A percentile compares a stretch with the other conserved stretches of the same genome.
Conservation (phyloP, 2,329 filamentous ascomycete species). For the Colletotrichum costaricense region DNA sequence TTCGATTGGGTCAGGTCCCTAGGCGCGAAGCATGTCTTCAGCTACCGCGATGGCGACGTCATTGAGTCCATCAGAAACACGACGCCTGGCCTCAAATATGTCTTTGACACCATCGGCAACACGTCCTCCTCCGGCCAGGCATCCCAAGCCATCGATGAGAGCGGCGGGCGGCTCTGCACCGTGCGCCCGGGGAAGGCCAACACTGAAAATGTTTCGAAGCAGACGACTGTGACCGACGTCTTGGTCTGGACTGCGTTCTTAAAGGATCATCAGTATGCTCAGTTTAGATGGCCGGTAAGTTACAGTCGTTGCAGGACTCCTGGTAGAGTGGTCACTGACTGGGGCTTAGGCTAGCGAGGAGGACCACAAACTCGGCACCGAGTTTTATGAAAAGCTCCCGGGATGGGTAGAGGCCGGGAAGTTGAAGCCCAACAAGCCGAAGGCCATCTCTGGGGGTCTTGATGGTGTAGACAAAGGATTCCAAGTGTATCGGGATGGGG, state of each 20-base stretch:
- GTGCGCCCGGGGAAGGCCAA: conserved; percentile 53
- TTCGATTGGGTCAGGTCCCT: conserved; percentile 44
- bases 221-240: conserved; percentile 51
- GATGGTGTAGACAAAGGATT: conserved; percentile 48
- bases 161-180: conserved; percentile 50
- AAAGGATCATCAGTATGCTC: conserved; percentile 50
- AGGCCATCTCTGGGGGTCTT: conserved; percentile 44
- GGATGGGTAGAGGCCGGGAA: conserved; percentile 45
- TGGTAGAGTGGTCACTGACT: background rate
- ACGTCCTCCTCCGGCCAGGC: conserved; percentile 45
- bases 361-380: conserved; percentile 49
- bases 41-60: conserved; percentile 52
- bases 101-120: conserved; percentile 57
- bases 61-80: conserved; percentile 46
- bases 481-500: conserved; percentile 50
- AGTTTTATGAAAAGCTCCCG: conserved; percentile 51
- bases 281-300: conserved; percentile 50
- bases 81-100: conserved; percentile 47
- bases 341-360: conserved; percentile 43
- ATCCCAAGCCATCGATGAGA: conserved; percentile 43
- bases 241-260: conserved; percentile 56
- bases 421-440: conserved; percentile 48
- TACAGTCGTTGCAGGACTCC: background rate
- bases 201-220: conserved; percentile 47
- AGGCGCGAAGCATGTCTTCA: conserved; percentile 50